These are phyloP conservation scores for Geotrichum reessii DNA, from an alignment of 1,139 yeast genomes.

Conservation along the genomic window DNA sequence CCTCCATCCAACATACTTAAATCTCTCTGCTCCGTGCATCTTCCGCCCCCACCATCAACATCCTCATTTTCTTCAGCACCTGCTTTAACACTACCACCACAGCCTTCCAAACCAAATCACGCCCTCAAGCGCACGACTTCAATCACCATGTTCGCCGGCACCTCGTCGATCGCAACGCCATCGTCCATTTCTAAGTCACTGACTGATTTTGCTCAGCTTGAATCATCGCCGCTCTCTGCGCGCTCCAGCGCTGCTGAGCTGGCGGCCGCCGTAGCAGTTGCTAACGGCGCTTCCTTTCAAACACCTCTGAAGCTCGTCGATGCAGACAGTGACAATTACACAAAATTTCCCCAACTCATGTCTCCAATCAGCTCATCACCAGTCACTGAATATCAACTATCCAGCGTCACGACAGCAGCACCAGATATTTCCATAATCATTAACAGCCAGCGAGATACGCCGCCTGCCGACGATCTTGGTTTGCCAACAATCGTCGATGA, in stretches of 20 bases:
- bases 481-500: conserved; percentile 44
- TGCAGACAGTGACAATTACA: conserved; percentile 8
- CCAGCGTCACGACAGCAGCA: neutral
- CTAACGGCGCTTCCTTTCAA: conserved; percentile 1
- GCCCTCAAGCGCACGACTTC: neutral
- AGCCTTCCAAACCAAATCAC: neutral
- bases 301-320: conserved; percentile 8
- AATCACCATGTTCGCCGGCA: neutral
- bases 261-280: conserved; percentile 16
- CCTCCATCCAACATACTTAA: conserved; percentile 38
- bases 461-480: conserved; percentile 35
- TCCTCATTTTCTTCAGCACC: neutral
- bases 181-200: neutral
- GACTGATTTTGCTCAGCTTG: neutral
- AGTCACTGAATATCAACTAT: neutral
- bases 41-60: conserved; percentile 42
- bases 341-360: conserved; percentile 11
- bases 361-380: conserved; percentile 15
- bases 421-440: neutral
- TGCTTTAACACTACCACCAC: no score
- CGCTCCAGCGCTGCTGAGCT: conserved; percentile 9
- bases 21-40: conserved; percentile 41
- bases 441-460: conserved; percentile 21
- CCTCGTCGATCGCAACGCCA: neutral
- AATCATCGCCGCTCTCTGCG: conserved; percentile 4